Evolutionary conservation across 306 rosid genomes (phyloP), one percentile per base, ranked within the genome.

Genomic region (Corylus americana): DNA sequence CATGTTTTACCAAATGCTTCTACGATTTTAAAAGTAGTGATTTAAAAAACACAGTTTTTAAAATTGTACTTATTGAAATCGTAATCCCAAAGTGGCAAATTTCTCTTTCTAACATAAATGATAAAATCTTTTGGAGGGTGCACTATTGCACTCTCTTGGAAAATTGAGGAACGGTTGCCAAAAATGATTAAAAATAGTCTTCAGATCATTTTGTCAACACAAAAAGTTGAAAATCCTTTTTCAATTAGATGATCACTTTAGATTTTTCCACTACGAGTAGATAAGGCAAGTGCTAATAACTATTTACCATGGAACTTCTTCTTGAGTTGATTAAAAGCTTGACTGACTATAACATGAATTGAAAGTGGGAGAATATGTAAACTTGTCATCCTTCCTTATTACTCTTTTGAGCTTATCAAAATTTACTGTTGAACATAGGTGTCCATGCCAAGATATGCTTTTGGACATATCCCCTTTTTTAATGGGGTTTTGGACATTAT

Each of bases 391-490:
- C 75, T 64, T 31, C 12, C 53, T 77, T 68, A 2, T 16, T 20
- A 14, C 69, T 39, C 53, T 68, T 42, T 16, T 22, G 25, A 8
- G 75, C 49, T 54, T 42, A 63, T 20, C 16, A 51, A 29, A 44
- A 51, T 42, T 70, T 37, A 71, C 59, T 22, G 27, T 16, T 51
- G 49, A 47, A 45, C 20, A 31, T 47, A 76, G 31, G 51, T 75
- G 47, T 39, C 69, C n/a, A 39, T 61, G 39, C 69, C n/a, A 39
- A 68, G 39, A 39, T 66, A 74, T 75, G 79, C 57, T 71, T 83
- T 4, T 53, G 77, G 77, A 78, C 31, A 57, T 11, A 13, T 78
- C 79, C 18, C 17, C 77, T 49, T 64, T 45, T 18, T 48, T 48
- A 17, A 64, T 67, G 57, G 80, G 62, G 68, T 69, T 77, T 13